phyloP scores from a whole-genome alignment of 441 rosid species.

The Euphorbia neoarborescens region DNA sequence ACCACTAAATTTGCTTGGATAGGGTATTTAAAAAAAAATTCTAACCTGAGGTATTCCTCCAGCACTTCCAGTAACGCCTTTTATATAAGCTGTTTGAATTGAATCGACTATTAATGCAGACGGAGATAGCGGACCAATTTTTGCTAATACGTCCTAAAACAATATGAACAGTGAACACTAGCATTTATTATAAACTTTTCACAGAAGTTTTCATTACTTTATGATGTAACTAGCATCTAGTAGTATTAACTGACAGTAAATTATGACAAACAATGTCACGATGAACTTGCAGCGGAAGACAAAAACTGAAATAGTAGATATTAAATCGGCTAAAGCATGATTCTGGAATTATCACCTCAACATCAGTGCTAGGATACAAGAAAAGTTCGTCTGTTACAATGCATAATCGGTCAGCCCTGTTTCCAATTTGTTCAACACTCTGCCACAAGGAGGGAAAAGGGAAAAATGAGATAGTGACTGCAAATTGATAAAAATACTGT shows the following conservation, averaged over 20 bases:
- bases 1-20: not conserved
- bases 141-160: conserved; percentile 62
- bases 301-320: conserved; percentile 1
- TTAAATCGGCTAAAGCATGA: conserved; percentile 7
- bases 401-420: conserved; percentile 73
- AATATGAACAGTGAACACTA: conserved; percentile 1
- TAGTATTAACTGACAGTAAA: not conserved
- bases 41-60: conserved; percentile 62
- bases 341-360: conserved; percentile 47
- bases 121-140: conserved; percentile 57
- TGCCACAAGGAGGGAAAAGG: conserved; percentile 26
- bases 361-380: conserved; percentile 77
- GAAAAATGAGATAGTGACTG: conserved; percentile 1
- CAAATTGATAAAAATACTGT: not conserved
- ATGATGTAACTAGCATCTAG: not conserved
- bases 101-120: conserved; percentile 75
- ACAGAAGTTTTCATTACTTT: conserved; percentile 4
- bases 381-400: conserved; percentile 59
- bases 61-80: conserved; percentile 22
- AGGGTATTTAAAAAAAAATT: conserved; percentile 8
- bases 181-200: conserved; percentile 13
- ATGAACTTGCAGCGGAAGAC: not conserved
- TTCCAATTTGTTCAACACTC: conserved; percentile 90
- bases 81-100: conserved; percentile 74
- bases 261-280: not conserved